phyloP scores from a whole-genome alignment of 73 alveolate species.

The Paramecium tetraurelia region DNA sequence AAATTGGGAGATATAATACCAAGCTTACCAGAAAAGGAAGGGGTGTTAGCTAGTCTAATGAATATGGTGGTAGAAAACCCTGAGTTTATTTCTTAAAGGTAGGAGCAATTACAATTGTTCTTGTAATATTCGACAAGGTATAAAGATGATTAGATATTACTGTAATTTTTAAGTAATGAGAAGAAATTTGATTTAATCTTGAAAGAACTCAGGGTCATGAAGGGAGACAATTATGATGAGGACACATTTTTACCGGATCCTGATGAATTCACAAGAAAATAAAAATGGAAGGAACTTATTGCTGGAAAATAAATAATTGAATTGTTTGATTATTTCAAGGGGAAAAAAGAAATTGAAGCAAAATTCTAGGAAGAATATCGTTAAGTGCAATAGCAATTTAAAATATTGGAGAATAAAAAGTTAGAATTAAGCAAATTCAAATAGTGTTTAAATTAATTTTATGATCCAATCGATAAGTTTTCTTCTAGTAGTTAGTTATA shows the following conservation, averaged over 20 bases:
- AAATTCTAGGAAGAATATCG: background rate
- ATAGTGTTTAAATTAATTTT: background rate
- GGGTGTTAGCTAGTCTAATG: background rate
- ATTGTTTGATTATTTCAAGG: background rate
- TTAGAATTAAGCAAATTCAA: background rate
- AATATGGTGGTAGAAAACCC: background rate
- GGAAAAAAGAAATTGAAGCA: background rate
- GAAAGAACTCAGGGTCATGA: background rate
- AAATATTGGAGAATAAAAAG: background rate
- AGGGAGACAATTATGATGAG: background rate
- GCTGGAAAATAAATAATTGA: background rate
- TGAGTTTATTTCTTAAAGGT: background rate
- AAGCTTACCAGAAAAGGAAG: constrained; percentile 1
- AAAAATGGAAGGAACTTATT: background rate
- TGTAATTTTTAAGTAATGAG: background rate
- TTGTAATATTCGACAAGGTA: background rate
- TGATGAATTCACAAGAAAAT: background rate
- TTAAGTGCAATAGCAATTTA: background rate
- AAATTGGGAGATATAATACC: background rate
- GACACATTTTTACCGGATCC: background rate
- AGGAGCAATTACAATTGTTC: background rate
- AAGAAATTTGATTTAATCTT: background rate
- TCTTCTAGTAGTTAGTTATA: background rate
- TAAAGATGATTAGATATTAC: background rate
- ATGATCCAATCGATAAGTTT: background rate